Conservation (phyloP, 2,329 filamentous ascomycete species). For the Penicillium sp. region DNA sequence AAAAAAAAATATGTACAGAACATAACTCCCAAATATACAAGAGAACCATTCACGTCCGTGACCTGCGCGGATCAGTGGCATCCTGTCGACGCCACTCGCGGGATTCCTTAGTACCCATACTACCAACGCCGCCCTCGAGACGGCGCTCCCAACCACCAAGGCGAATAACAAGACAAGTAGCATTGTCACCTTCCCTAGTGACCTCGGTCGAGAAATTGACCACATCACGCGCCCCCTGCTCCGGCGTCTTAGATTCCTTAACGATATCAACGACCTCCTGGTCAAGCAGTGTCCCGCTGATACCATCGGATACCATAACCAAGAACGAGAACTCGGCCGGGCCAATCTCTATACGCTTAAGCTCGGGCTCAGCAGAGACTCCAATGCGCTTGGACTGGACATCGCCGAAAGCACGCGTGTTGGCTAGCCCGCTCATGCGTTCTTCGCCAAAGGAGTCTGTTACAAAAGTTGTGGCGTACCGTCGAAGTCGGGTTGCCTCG, state of each 20-base stretch:
- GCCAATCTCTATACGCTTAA: slow-evolving; percentile 72
- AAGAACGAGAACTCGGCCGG: slow-evolving; percentile 87
- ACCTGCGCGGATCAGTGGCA: slow-evolving; percentile 74
- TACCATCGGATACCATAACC: slow-evolving; percentile 82
- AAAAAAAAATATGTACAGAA: slow-evolving; percentile 23
- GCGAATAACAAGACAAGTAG: slow-evolving; percentile 61
- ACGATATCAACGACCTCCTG: slow-evolving; percentile 96
- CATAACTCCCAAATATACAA: slow-evolving; percentile 1
- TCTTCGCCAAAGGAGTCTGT: slow-evolving; percentile 98
- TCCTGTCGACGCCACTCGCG: slow-evolving; percentile 78
- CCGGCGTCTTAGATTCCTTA: slow-evolving; percentile 89
- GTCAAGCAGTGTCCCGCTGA: slow-evolving; percentile 80
- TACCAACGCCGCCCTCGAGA: slow-evolving; percentile 78
- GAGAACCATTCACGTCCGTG: slow-evolving; percentile 47
- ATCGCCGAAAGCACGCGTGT: slow-evolving; percentile 91
- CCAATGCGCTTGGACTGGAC: slow-evolving; percentile 88
- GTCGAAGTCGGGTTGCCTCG: slow-evolving; percentile 77
- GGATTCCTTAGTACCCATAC: slow-evolving; percentile 87
- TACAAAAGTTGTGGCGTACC: slow-evolving; percentile 82
- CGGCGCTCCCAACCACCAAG: slow-evolving; percentile 64
- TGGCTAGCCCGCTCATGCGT: slow-evolving; percentile 87
- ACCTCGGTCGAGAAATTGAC: slow-evolving; percentile 89
- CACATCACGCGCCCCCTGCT: slow-evolving; percentile 74
- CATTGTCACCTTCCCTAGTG: slow-evolving; percentile 62
- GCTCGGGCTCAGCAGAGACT: slow-evolving; percentile 89